Base-by-base conservation (phyloP, 768 basidiomycete species). In the Boletellus sp. region DNA sequence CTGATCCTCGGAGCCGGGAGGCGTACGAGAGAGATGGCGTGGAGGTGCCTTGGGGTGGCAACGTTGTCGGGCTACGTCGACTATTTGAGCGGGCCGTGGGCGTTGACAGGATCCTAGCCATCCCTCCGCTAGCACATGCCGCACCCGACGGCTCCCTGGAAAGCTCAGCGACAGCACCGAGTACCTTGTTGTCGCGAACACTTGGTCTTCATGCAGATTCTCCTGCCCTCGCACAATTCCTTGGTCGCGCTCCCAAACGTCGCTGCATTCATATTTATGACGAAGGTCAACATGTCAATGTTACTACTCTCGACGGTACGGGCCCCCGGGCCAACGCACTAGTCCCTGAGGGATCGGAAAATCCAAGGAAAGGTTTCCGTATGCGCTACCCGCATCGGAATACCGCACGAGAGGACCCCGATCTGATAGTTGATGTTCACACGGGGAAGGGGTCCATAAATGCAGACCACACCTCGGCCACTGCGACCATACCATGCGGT, bases 11-110 rank as follows among this genome's bases (percentile, higher is more conserved):
- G 32, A 59, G 47, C 28, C 70, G 63, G 64, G 64, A 74, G 20
- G 60, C 63, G 19, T 63, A 64, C 31, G 75, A 77, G 52, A 65
- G 73, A 43, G 70, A 67, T 16, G 74, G 72, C 0, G 60, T 72
- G 48, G 68, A 69, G 28, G 58, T 68, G 19, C 46, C 62, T 36
- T 69, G 63, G 60, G 58, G 61, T 31, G 66, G 59, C 4, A 70
- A 63, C 35, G 57, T 78, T n/a, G 75, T 76, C 15, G 75, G 79
- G 43, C 53, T 79, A 40, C 63, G 72, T 48, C 59, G 75, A 45
- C 47, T 80, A 41, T 79, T 79, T 43, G 77, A 79, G 54, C 69
- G 74, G 22, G 79, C 79, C 0, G 78, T 80, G 1, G 77, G 75
- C 24, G 64, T 64, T 9, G 66, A 68, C 3, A 57, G 54, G 6